Conservation (phyloP, 2,329 filamentous ascomycete genomes). For the Colletotrichum abscissum region DNA sequence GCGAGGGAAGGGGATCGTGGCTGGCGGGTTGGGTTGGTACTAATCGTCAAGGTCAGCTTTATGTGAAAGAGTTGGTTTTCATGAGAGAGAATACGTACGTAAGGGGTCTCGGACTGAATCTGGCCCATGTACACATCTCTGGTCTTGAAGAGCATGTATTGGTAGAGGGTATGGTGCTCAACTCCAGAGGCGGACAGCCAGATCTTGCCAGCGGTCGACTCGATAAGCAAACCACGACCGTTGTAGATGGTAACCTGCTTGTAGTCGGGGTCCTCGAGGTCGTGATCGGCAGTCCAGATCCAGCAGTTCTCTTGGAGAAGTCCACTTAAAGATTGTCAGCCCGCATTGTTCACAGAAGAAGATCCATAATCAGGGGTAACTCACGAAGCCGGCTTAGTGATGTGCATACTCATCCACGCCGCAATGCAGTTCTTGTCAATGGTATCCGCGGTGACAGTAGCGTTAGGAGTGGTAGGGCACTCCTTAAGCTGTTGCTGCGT, state of each 20-base stretch:
- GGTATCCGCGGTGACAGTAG: not conserved
- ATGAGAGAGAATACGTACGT: slow-evolving; percentile 44
- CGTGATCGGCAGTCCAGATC: slow-evolving; percentile 64
- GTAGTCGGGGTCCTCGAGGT: slow-evolving; percentile 61
- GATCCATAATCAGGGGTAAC: not conserved
- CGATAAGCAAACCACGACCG: slow-evolving; percentile 62
- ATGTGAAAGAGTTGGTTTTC: not conserved
- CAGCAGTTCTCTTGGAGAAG: slow-evolving; percentile 54
- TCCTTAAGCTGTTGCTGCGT: slow-evolving; percentile 73
- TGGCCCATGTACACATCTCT: slow-evolving; percentile 72
- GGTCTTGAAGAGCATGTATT: slow-evolving; percentile 73
- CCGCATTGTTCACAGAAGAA: not conserved
- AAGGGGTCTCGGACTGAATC: slow-evolving; percentile 77
- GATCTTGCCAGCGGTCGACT: slow-evolving; percentile 55
- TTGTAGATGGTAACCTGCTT: slow-evolving; percentile 63
- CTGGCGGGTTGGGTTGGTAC: slow-evolving; percentile 73
- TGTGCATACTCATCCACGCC: slow-evolving; percentile 56
- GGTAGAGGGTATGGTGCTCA: slow-evolving; percentile 75
- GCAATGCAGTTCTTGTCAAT: slow-evolving; percentile 50
- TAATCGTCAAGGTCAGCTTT: not conserved
- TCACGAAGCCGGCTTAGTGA: slow-evolving; percentile 48
- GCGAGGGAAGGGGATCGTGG: slow-evolving; percentile 66
- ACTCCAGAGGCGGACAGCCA: slow-evolving; percentile 75
- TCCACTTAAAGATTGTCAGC: slow-evolving; percentile 43
- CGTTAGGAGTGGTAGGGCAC: slow-evolving; percentile 62